Evolutionary conservation across 108 stramenopile species (phyloP), one percentile per base, ranked within the genome.

Genomic region (Cylindrotheca fusiformis): DNA sequence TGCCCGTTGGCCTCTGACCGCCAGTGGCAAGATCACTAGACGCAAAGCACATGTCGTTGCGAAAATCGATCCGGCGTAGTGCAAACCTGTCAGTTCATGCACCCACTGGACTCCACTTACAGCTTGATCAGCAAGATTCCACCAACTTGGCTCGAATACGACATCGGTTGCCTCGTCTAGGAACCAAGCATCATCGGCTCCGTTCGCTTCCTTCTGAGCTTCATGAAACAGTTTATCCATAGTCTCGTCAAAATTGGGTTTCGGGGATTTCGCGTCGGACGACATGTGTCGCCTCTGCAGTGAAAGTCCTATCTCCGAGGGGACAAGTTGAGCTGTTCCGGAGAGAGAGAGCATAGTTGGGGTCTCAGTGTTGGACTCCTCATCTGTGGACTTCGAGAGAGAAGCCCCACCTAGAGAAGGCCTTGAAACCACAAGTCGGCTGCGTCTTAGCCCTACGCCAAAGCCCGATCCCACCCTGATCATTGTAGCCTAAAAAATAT

Each of bases 11-110:
- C 74, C 78, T 25, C 63, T 71, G 24, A 87, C 57, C 30, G 89
- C 88, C 58, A 91, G 36, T 12, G 93, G 93, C 21, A 91, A 72
- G 28, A 94, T 63, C 5, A 70, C 22, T 4, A 85, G 12, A 14
- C 93, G 89, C 25, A 94, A 46, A 2, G 67, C 55, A 19, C 83
- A 55, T 1, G 93, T 94, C 18, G 80, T 78, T 25, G 67, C 80
- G 17, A 80, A 75, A 61, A 94, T 89, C 53, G 88, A 78, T 29
- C 61, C 58, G 21, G 78, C 86, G 54, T 84, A 85, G 22, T 83
- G 76, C 49, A 85, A 58, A 23, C 79, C 85, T 19, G 87, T 48
- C 2, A 79, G 32, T 53, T 85, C 80, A 58, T 87, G 74, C 26
- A 83, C 33, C 18, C 50, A 57, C 30, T 72, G 67, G 18, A 83